Percentiles rank a stretch among this genome's conserved stretches.
Evolutionary conservation across 1,139 yeast species (phyloP).

Genomic region (Magnusiomyces suaveolens): DNA sequence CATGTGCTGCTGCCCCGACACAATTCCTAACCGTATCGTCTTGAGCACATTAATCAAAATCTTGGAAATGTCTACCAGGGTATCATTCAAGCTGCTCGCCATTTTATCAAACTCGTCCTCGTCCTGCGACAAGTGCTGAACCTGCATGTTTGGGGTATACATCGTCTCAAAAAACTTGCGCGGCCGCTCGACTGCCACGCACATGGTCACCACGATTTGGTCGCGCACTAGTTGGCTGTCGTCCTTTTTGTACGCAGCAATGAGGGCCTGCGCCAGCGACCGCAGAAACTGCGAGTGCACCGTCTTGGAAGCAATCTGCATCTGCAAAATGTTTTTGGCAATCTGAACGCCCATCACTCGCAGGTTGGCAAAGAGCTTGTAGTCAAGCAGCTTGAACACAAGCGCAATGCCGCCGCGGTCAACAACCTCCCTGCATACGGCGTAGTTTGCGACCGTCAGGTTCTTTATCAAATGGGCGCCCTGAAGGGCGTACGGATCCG

Average conservation of each 20-base stretch:
- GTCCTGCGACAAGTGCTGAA: neutral
- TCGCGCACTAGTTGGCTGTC: conserved; percentile 13
- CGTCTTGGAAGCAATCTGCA: neutral
- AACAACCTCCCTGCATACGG: conserved; percentile 10
- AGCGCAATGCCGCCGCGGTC: conserved; percentile 16
- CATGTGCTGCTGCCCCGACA: neutral
- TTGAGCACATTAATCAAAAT: conserved; percentile 9
- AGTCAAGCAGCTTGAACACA: conserved; percentile 17
- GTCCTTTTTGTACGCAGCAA: conserved; percentile 4
- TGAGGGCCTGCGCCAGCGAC: neutral
- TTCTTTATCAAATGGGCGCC: conserved; percentile 23
- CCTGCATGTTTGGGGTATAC: neutral
- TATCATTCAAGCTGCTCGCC: neutral
- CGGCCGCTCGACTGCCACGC: conserved; percentile 13
- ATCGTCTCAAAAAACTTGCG: neutral
- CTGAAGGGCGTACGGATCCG: conserved; percentile 22
- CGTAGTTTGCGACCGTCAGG: conserved; percentile 12
- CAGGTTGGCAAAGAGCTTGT: conserved; percentile 17
- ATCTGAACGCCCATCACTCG: conserved; percentile 17
- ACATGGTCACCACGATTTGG: conserved; percentile 15
- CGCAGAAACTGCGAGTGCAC: neutral
- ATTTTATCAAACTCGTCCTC: neutral
- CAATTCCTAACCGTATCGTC: conserved; percentile 1
- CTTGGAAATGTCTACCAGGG: conserved; percentile 1
- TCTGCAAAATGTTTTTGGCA: conserved; percentile 15